phyloP scores from a whole-genome alignment of 768 basidiomycete genomes.

The Mycena rosella region DNA sequence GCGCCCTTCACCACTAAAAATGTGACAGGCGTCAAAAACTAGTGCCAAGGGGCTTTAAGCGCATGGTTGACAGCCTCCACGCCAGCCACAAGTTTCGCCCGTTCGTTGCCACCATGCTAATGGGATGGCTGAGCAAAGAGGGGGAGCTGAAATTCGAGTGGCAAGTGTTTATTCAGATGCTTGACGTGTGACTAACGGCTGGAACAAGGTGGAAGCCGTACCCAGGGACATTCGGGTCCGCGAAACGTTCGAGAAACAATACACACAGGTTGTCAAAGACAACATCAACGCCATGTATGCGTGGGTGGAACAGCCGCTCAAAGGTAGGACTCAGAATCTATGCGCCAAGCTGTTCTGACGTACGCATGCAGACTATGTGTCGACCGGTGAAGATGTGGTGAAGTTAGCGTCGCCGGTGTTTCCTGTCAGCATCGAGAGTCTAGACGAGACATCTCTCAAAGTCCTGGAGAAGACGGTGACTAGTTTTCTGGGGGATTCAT shows the following conservation, averaged over 20 bases:
- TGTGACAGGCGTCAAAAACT: neutral
- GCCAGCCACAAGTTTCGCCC: too few relatives aligned
- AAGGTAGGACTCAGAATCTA: neutral
- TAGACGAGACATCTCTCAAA: neutral
- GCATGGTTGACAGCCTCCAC: neutral
- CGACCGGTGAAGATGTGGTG: neutral
- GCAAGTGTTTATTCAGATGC: neutral
- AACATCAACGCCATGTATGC: neutral
- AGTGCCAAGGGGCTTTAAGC: neutral
- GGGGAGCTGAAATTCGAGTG: neutral
- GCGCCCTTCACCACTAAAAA: neutral
- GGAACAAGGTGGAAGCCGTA: neutral
- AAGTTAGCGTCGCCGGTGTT: neutral
- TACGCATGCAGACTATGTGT: neutral
- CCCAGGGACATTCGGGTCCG: neutral
- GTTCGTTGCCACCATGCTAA: neutral
- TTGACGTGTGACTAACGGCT: neutral
- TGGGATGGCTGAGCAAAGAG: neutral
- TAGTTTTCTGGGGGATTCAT: neutral
- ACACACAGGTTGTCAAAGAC: neutral
- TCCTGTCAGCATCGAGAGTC: neutral
- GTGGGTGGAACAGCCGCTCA: neutral
- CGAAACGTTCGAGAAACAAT: neutral
- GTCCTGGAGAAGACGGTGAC: neutral
- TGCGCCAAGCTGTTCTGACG: neutral